phyloP scores from a whole-genome alignment of 257 asterid species.

The Solanum paucissectum region DNA sequence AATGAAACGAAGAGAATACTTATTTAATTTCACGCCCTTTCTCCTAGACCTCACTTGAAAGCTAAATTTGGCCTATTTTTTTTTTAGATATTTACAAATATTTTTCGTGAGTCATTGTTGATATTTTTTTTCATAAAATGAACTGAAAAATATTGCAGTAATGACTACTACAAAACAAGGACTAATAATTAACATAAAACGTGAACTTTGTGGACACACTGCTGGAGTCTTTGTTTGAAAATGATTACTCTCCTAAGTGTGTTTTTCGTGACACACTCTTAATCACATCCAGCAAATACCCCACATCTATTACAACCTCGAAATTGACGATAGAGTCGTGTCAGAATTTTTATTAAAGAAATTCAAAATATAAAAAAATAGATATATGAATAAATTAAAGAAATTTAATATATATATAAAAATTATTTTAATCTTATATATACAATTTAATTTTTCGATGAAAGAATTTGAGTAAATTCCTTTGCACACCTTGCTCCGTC shows the following conservation, averaged over 20 bases:
- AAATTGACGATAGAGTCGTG: neutral
- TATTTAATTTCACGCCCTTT: too few relatives aligned
- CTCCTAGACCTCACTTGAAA: neutral
- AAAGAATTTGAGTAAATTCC: neutral
- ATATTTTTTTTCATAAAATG: neutral
- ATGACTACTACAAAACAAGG: neutral
- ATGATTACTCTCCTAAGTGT: neutral
- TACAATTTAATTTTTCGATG: neutral
- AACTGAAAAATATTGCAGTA: neutral
- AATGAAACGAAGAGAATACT: too few relatives aligned
- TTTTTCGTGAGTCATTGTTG: neutral
- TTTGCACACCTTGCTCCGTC: neutral
- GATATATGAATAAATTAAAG: neutral
- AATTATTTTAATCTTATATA: neutral
- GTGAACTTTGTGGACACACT: neutral
- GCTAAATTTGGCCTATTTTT: too few relatives aligned
- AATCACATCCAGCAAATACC: neutral
- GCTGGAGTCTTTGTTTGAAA: neutral
- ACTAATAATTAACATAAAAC: neutral
- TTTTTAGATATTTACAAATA: neutral
- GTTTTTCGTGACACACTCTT: neutral
- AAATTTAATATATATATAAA: neutral
- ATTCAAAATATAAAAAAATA: neutral
- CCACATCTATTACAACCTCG: neutral
- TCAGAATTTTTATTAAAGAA: neutral